Conservation (phyloP, 306 rosid genomes). For the Nissolia schottii region DNA sequence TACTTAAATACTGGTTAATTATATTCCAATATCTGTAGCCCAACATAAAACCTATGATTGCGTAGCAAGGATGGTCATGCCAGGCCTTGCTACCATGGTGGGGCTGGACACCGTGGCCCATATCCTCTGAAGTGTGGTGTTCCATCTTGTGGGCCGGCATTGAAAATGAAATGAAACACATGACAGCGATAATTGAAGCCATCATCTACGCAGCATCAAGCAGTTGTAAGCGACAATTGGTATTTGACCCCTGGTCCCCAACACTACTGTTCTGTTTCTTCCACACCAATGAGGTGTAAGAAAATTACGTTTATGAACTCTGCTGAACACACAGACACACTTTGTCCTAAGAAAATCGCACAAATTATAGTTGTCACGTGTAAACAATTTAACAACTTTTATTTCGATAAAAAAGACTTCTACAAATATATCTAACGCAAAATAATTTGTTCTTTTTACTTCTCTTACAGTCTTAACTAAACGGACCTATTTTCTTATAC, state of each 20-base stretch:
- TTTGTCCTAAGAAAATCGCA: neutral
- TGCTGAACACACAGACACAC: neutral
- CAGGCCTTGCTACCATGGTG: neutral
- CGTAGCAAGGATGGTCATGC: neutral
- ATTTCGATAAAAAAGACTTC: too few species aligned
- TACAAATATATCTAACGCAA: too few species aligned
- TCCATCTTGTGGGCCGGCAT: conserved; percentile 20
- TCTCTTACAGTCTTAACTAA: too few species aligned
- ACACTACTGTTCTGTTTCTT: neutral
- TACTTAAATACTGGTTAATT: neutral
- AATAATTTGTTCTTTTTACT: too few species aligned
- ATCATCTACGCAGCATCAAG: neutral
- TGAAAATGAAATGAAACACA: too few species aligned
- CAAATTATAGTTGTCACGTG: too few species aligned
- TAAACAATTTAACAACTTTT: too few species aligned
- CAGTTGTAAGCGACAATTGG: conserved; percentile 2
- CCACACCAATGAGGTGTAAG: neutral
- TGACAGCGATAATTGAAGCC: conserved; percentile 19
- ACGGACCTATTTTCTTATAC: too few species aligned
- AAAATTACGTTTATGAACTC: neutral
- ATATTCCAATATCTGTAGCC: neutral
- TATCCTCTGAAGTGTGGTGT: conserved; percentile 16
- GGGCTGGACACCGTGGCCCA: conserved; percentile 4
- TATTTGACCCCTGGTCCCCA: conserved; percentile 25
- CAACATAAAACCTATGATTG: neutral